phyloP scores from a whole-genome alignment of 495 filamentous ascomycete genomes.

The Stereocaulon alpinum region DNA sequence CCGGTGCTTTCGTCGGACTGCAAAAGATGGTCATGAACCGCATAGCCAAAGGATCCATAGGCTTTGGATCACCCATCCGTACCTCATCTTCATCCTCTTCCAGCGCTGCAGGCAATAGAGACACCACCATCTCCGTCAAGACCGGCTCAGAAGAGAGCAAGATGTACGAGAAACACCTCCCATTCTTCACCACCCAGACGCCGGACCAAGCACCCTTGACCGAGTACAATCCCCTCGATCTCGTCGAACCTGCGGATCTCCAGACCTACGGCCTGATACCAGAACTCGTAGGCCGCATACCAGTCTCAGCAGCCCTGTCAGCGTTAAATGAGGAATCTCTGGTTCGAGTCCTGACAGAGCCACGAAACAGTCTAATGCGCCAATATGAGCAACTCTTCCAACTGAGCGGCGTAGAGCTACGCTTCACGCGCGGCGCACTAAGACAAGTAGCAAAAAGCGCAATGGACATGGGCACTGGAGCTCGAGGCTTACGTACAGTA shows the following conservation, averaged over 20 bases:
- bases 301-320: conserved; percentile 73
- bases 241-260: conserved; percentile 70
- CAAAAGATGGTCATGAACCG: conserved; percentile 81
- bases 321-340: conserved; percentile 70
- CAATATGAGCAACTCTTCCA: conserved; percentile 82
- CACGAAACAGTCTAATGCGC: conserved; percentile 70
- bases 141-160: conserved; percentile 47
- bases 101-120: conserved; percentile 25
- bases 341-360: conserved; percentile 81
- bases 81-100: conserved; percentile 22
- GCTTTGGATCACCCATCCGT: conserved; percentile 78
- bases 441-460: conserved; percentile 69
- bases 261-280: conserved; percentile 92
- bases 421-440: conserved; percentile 71
- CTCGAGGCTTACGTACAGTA: conserved; percentile 76
- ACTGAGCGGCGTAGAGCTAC: conserved; percentile 71
- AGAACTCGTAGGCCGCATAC: conserved; percentile 84
- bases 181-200: conserved; percentile 45
- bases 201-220: conserved; percentile 28
- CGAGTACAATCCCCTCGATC: conserved; percentile 69
- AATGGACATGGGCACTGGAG: conserved; percentile 69
- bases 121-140: conserved; percentile 35
- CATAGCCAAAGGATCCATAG: conserved; percentile 78
- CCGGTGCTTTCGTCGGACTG: conserved; percentile 88
- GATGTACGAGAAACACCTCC: conserved; percentile 57